Evolutionary conservation across 1,284 basidiomycete species (phyloP), one percentile per base, ranked within the genome.

Genomic region (Cronartium quercuum): DNA sequence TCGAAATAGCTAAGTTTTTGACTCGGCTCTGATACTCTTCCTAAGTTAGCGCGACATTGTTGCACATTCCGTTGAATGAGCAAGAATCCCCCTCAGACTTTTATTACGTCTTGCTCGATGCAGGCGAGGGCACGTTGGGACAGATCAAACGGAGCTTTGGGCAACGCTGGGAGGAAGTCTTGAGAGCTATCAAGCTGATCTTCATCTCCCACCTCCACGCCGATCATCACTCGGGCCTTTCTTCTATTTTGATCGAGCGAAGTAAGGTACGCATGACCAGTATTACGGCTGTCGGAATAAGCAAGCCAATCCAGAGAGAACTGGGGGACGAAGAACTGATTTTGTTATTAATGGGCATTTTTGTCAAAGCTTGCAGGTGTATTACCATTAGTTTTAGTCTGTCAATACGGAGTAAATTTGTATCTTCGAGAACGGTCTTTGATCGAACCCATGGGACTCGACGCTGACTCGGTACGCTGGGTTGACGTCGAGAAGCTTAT

Each of bases 121-220:
- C 86, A 1, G 94, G 94, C 0, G 94, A 98, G 82, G 91, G 92
- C 0, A 94, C 94, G 0, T 90, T 90, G 84, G 94, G 93, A 1
- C 93, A 98, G 80, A 85, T 98, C 7, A 85, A 85, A 3, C 86
- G 95, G 10, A 86, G 88, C 64, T 95, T 89, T 78, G 93, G 93
- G 0, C 83, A 86, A 15, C 81, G 80, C 6, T 67, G 57, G 51
- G 65, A 66, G 47, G 41, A 60, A 24, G 65, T 66, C 12, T 83
- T 95, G 73, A 84, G 87, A n/a, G 84, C 90, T 65, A 82, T 95
- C 40, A 88, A 87, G 77, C 87, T 91, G 79, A 86, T 98, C 38
- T 97, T 90, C 81, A 85, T 96, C 77, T 93, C 90, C 78, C 95
- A 98, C 81, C 86, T 91, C 79, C 94, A 97, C 80, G 94, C 87